Base-by-base conservation (phyloP, 441 rosid species). In the Erodium trifolium region DNA sequence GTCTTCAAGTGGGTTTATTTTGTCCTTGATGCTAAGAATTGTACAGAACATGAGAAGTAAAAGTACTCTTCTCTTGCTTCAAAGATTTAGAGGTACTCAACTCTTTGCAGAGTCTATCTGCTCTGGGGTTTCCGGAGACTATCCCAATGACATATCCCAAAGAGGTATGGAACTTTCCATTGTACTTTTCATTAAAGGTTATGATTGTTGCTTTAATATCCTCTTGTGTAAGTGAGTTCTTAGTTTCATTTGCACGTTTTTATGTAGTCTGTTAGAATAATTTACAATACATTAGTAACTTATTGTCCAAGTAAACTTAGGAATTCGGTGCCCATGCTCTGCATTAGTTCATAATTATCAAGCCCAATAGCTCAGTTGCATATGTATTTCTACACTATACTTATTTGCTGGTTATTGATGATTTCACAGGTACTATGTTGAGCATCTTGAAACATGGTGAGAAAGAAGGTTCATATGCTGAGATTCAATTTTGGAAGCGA, bases 11-110 rank as follows among this genome's bases (percentile, higher is more conserved):
- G 94, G 92, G 69, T 89, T 82, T 81, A 79, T 88, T 43, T 80
- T 86, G 73, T 86, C 97, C 51, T 80, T 88, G 78, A 80, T 96
- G 74, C 81, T 88, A 78, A 90, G 84, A 78, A 86, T 81, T 67
- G 84, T 85, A 45, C 87, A 86, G 77, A 87, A 77, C 79, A 75
- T 81, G 75, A 79, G 88, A 72, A 80, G 79, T 71, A 82, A 82
- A 73, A 84, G 77, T 82, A 80, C 83, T 74, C 75, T 85, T 74
- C 85, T 86, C 71, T 85, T 90, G 73, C 97, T 89, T 79, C 97
- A 88, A 80, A 88, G 98, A 82, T 93, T 79, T 74, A 79, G 86
- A 79, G 94, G 96, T 66, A 71, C 87, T 82, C 93, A 84, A 82
- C 86, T 91, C 71, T 86, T 91, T 75, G 87, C 91, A 14, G 85